Evolutionary conservation across 768 basidiomycete genomes (phyloP), one percentile per base, ranked within the genome.

Genomic region (Lactifluus echinatus): DNA sequence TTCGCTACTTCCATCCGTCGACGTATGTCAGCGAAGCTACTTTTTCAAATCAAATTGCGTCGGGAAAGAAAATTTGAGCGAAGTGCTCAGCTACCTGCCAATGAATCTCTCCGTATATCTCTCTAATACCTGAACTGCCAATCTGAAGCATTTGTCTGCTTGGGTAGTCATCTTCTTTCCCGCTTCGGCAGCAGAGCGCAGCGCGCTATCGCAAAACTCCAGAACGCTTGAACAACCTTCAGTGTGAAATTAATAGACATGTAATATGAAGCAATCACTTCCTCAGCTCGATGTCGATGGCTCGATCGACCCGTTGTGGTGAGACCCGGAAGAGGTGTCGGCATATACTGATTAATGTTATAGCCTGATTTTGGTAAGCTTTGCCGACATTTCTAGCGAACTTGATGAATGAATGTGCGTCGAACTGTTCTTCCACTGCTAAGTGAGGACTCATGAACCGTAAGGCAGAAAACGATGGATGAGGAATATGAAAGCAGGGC

Each of bases 351-450:
- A n/a, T n/a, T n/a, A n/a, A n/a, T n/a, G n/a, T n/a, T 55, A 55
- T 42, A 12, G 54, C 54, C 21, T 55, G 54, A 19, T 46, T 26
- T 23, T 55, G 54, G 17, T 55, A 55, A 5, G 34, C 53, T 15
- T 44, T 45, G 8, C 44, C 53, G 1, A 12, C 46, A 26, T 26
- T 26, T 34, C 40, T 48, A 37, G 48, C 14, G 37, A 48, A 55
- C 19, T 23, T 40, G 21, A 31, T 10, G 28, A 55, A 37, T 19
- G 34, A 52, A 24, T 34, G 21, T 23, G 44, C 36, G 23, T 52
- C 50, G 29, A 57, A 33, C 12, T 45, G 36, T 29, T 57, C 49
- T 50, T 36, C 49, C 29, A 36, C 11, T 23, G 21, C 34, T 19
- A 50, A 14, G 24, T 31, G 31, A n/a, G n/a, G n/a, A n/a, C n/a